phyloP scores from a whole-genome alignment of 2,329 filamentous ascomycete genomes.

The Phyllosticta citriasiana region DNA sequence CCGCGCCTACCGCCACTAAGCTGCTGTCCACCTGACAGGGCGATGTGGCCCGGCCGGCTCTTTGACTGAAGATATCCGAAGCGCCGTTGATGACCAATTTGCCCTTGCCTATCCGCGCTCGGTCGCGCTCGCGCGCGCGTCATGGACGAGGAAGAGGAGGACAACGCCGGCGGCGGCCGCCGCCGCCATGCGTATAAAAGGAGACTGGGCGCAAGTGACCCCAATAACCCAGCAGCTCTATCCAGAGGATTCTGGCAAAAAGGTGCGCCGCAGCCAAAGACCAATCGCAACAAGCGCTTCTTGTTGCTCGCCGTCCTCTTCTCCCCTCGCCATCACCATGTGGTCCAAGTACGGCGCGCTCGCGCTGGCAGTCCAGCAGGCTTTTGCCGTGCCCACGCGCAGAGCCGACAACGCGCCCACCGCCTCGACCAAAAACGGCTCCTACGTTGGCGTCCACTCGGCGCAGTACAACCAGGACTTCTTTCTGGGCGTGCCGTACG shows the following conservation, averaged over 20 bases:
- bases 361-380: constrained; percentile 3
- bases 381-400: background rate
- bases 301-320: background rate
- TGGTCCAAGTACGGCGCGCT: constrained; percentile 1
- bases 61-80: background rate
- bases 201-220: background rate
- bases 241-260: background rate
- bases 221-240: background rate
- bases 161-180: background rate
- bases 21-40: background rate
- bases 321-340: background rate
- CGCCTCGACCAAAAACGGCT: constrained; percentile 34
- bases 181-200: background rate
- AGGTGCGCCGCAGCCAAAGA: no score
- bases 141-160: background rate
- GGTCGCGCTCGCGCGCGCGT: background rate
- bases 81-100: background rate
- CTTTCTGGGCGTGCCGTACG: constrained; percentile 46
- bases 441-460: constrained; percentile 29
- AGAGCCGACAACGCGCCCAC: constrained; percentile 17
- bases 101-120: background rate
- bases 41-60: background rate
- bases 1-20: background rate
- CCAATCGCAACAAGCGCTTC: no score
- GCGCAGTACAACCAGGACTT: constrained; percentile 35